Evolutionary conservation across 768 basidiomycete species (phyloP).

Genomic region (Podaxis sp.): DNA sequence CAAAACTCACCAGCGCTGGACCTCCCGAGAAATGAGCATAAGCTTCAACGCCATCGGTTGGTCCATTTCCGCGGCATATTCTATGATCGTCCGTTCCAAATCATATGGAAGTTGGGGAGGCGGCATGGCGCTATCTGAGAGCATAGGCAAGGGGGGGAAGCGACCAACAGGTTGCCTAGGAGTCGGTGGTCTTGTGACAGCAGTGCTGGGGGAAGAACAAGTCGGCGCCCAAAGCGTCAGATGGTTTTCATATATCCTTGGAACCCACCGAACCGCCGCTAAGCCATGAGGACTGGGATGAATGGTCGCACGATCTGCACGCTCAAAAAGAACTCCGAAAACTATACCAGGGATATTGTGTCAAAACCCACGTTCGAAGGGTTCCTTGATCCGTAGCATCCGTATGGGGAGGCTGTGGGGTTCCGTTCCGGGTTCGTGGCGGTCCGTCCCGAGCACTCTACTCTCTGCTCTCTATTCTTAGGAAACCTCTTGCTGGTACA

Average conservation of each 20-base stretch:
- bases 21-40: constrained; percentile 5
- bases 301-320: constrained; percentile 10
- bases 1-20: constrained; percentile 7
- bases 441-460: background rate
- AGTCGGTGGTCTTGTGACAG: background rate
- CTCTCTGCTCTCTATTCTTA: background rate
- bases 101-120: constrained; percentile 9
- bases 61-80: constrained; percentile 8
- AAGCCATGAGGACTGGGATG: constrained; percentile 2
- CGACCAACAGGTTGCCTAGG: background rate
- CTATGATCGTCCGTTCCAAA: constrained; percentile 6
- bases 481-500: background rate
- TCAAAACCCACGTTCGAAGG: background rate
- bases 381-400: constrained; percentile 11
- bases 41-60: constrained; percentile 6
- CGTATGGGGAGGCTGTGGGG: background rate
- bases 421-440: constrained; percentile 3
- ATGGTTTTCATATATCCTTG: background rate
- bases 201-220: background rate
- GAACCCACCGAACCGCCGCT: constrained; percentile 1
- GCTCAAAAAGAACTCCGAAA: background rate
- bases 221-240: background rate
- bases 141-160: background rate
- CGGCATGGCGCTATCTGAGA: background rate
- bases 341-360: background rate